Conservation (phyloP, 2,329 filamentous ascomycete species). For the Aspergillus sp. region DNA sequence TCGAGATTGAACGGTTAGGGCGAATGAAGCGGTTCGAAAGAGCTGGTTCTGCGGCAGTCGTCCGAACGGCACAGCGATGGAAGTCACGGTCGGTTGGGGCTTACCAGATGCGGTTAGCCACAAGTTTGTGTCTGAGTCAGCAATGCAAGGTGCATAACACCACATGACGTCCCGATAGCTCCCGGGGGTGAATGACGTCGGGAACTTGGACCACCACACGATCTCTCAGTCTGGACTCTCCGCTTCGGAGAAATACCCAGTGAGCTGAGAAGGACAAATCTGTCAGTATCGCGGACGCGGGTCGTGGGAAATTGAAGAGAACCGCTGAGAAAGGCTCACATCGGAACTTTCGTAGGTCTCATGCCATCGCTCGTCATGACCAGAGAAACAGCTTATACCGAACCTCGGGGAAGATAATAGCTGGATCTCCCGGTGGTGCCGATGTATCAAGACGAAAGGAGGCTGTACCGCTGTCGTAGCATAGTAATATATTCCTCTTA, state of each 20-base stretch:
- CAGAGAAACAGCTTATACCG: constrained; percentile 12
- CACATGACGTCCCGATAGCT: constrained; percentile 24
- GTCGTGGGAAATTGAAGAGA: not conserved
- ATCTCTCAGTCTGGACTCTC: not conserved
- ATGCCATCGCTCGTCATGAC: not conserved
- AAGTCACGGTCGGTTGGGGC: constrained; percentile 17
- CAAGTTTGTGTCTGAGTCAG: not conserved
- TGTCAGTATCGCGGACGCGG: too few relatives aligned
- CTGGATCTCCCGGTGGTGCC: constrained; percentile 18
- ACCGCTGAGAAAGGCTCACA: not conserved
- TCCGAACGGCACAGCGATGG: constrained; percentile 13
- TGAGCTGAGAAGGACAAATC: not conserved
- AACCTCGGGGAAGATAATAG: constrained; percentile 24
- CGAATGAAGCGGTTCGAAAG: constrained; percentile 29
- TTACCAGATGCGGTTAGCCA: constrained; percentile 6
- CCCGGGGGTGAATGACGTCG: constrained; percentile 20
- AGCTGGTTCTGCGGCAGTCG: constrained; percentile 24
- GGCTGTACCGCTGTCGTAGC: constrained; percentile 5
- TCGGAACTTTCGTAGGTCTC: not conserved
- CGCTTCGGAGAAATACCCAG: too few relatives aligned
- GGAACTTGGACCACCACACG: constrained; percentile 2
- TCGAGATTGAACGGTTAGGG: constrained; percentile 11
- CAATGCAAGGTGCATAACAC: not conserved
- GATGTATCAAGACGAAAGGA: not conserved
- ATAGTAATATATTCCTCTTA: not conserved